Base-by-base conservation (phyloP, 1,139 yeast species). In the Candida sanyaensis region DNA sequence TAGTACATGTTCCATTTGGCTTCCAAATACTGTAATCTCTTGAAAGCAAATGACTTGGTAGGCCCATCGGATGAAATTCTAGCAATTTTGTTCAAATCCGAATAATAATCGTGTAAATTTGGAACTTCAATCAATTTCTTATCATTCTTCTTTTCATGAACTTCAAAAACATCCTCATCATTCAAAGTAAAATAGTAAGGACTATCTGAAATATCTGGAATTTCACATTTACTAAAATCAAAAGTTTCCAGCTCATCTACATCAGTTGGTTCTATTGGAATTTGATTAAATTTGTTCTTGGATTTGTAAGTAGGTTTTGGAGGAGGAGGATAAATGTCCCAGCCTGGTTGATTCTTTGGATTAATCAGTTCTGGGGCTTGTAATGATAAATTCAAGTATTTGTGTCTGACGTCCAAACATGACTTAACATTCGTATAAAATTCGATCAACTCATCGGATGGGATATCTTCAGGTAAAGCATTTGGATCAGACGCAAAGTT, bases 1-100 rank as follows among this genome's bases (percentile, higher is more conserved):
- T 83, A 81, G 69, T 93, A 93, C 68, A 95, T 70, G 64, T 93
- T 90, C 98, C 98, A 95, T 64, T 92, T 89, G 27, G 98, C 97
- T 66, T 95, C 99, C 49, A 95, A 76, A 63, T 91, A 93, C 68
- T 92, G 96, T 57, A 95, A 73, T 60, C 99, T 81, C 64, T 95
- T 85, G 67, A 90, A 95, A 0, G 99, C 97, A 76, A 93, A 95
- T 9, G 97, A 88, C 66, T 95, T 95, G n/a, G 96, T 81, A 3
- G 99, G 99, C 0, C 99, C 99, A 65, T 92, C 97, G 3, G 95
- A 85, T 4, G 96, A 86, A 47, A 90, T 78, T 24, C 77, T 69
- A 28, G 81, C 80, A 54, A 93, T 81, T 48, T 75, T 80, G 48
- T 87, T 93, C 61, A 92, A 70, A 64, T 93, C 99, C 56, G 81